phyloP scores from a whole-genome alignment of 805 yeast species.

The Saccharomyces paradoxus region DNA sequence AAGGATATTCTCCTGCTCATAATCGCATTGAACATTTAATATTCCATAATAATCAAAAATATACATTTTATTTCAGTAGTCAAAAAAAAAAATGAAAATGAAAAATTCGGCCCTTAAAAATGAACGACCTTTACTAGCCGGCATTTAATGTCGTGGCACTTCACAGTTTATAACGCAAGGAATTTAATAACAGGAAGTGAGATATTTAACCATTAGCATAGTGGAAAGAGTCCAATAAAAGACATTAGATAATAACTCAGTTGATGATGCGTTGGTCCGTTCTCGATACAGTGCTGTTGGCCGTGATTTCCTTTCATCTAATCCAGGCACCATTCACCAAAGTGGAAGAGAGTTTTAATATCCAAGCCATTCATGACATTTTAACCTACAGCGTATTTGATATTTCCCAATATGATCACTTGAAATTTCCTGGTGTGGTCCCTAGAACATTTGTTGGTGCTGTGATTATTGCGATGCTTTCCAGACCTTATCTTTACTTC shows the following conservation, averaged over 20 bases:
- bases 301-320: slow-evolving; percentile 42
- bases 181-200: background rate
- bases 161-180: background rate
- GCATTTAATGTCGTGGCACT: background rate
- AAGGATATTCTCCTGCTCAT: background rate
- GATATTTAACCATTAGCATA: background rate
- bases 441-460: slow-evolving; percentile 81
- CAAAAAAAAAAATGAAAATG: background rate
- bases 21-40: background rate
- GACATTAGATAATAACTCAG: background rate
- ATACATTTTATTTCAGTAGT: background rate
- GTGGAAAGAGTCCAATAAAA: background rate
- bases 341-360: slow-evolving; percentile 88
- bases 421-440: slow-evolving; percentile 77
- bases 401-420: slow-evolving; percentile 56
- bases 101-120: background rate
- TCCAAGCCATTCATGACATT: slow-evolving; percentile 84
- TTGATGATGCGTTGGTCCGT: slow-evolving; percentile 20
- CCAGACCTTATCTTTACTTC: slow-evolving; percentile 32
- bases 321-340: slow-evolving; percentile 71
- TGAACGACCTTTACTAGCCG: background rate
- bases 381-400: slow-evolving; percentile 47
- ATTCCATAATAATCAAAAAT: background rate
- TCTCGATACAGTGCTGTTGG: slow-evolving; percentile 34
- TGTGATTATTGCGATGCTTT: slow-evolving; percentile 40